A percentile compares a stretch with the other conserved stretches of the same genome.
phyloP scores from a whole-genome alignment of 192 early-diverging fungal genomes.

The Coemansia sp. region DNA sequence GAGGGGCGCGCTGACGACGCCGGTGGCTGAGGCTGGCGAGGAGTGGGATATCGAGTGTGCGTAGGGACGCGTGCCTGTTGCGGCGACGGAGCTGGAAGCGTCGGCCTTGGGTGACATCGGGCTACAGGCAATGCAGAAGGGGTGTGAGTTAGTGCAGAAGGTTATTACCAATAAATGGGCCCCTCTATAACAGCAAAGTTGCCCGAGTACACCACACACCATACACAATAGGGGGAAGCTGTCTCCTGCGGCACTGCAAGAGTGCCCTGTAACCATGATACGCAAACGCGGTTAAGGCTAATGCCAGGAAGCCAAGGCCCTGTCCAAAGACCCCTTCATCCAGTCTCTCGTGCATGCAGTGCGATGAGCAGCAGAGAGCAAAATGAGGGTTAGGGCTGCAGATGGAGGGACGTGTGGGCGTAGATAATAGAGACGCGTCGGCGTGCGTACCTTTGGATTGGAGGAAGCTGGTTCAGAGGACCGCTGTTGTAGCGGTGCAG shows the following conservation, averaged over 20 bases:
- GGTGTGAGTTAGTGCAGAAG: background rate
- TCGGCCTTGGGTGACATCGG: conserved; percentile 49
- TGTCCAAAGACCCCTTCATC: too few relatives aligned
- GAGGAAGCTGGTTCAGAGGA: conserved; percentile 41
- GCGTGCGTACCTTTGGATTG: conserved; percentile 46
- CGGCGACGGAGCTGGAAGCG: conserved; percentile 15
- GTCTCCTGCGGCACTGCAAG: too few relatives aligned
- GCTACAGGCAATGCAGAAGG: conserved; percentile 9
- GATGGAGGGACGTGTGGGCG: too few relatives aligned
- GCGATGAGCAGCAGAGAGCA: background rate
- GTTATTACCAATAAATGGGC: too few relatives aligned
- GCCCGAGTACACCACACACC: too few relatives aligned
- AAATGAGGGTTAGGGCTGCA: background rate
- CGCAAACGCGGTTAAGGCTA: too few relatives aligned
- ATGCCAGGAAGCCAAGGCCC: too few relatives aligned
- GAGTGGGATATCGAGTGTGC: conserved; percentile 34
- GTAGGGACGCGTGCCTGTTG: conserved; percentile 21
- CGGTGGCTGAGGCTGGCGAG: conserved; percentile 18
- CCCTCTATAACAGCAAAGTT: too few relatives aligned
- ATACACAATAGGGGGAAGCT: too few relatives aligned
- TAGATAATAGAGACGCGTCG: too few relatives aligned
- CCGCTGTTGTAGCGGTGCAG: conserved; percentile 15
- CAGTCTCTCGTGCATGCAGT: too few relatives aligned
- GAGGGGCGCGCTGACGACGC: conserved; percentile 21
- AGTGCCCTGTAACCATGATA: too few relatives aligned